Conservation (phyloP, 257 asterid species). For the Datura wrightii region DNA sequence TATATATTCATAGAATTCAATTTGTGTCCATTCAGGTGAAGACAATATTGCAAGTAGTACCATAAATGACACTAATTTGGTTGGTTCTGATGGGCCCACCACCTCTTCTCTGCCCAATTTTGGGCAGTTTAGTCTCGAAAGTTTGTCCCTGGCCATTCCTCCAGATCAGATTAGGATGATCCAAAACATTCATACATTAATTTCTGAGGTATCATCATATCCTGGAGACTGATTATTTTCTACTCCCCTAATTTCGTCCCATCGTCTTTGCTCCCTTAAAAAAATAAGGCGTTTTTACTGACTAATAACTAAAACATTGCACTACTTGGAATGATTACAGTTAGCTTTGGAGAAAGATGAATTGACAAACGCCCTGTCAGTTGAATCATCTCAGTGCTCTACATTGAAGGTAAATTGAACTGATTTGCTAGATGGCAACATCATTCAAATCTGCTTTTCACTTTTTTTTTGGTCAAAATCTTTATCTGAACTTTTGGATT, state of each 20-base stretch:
- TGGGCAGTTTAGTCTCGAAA: slow-evolving; percentile 54
- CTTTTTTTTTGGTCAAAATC: slow-evolving; percentile 12
- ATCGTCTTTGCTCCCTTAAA: not conserved
- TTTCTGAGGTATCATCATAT: slow-evolving; percentile 68
- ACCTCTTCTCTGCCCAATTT: slow-evolving; percentile 56
- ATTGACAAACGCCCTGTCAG: slow-evolving; percentile 73
- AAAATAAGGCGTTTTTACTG: not conserved
- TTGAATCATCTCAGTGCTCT: slow-evolving; percentile 75
- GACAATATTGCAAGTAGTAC: slow-evolving; percentile 38
- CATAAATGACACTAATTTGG: slow-evolving; percentile 45
- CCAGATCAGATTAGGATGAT: slow-evolving; percentile 87
- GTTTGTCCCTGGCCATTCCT: slow-evolving; percentile 64
- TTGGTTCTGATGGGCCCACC: slow-evolving; percentile 48
- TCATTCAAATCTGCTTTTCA: slow-evolving; percentile 22
- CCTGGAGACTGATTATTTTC: slow-evolving; percentile 25
- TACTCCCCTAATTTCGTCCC: slow-evolving; percentile 8
- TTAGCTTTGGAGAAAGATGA: slow-evolving; percentile 86
- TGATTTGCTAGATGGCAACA: not conserved
- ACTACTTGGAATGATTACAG: slow-evolving; percentile 51
- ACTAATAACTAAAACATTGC: not conserved
- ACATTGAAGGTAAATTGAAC: slow-evolving; percentile 71
- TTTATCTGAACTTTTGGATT: not conserved
- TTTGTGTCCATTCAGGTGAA: slow-evolving; percentile 39
- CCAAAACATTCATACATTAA: slow-evolving; percentile 73
- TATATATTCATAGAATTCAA: slow-evolving; percentile 35